Percentiles rank a stretch among this genome's conserved stretches.
phyloP scores from a whole-genome alignment of 148 eudicot genomes.

The Polygonum aviculare region DNA sequence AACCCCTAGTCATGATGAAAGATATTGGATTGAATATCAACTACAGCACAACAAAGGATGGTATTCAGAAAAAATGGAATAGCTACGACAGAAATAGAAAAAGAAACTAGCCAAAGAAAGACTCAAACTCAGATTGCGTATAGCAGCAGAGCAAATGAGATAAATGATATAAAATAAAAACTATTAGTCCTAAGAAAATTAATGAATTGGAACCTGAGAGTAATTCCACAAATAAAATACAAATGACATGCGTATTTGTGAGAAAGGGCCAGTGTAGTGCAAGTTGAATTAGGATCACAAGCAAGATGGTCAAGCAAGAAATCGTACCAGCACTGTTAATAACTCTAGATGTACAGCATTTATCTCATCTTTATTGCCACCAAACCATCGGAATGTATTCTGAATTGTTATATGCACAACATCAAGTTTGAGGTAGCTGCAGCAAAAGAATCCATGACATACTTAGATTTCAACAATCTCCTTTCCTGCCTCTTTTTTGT shows the following conservation, averaged over 20 bases:
- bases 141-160: not conserved
- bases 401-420: slow-evolving; percentile 86
- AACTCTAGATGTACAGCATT: slow-evolving; percentile 75
- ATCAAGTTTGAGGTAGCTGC: slow-evolving; percentile 88
- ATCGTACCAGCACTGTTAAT: slow-evolving; percentile 62
- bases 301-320: not conserved
- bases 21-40: not conserved
- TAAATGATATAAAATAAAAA: not conserved
- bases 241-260: not conserved
- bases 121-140: not conserved
- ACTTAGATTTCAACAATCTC: not conserved
- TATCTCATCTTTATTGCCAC: slow-evolving; percentile 58
- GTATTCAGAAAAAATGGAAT: not conserved
- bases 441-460: slow-evolving; percentile 13
- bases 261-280: not conserved
- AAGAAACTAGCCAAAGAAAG: not conserved
- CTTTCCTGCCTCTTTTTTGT: not conserved
- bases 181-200: not conserved
- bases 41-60: not conserved
- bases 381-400: slow-evolving; percentile 73
- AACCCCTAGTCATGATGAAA: not conserved
- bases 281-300: not conserved
- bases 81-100: not conserved
- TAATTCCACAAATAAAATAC: not conserved
- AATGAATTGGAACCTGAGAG: not conserved